Percentiles rank a stretch among this genome's conserved stretches.
Evolutionary conservation across 208 protist genomes (phyloP).

Genomic region (Wallacemonas sp.): DNA sequence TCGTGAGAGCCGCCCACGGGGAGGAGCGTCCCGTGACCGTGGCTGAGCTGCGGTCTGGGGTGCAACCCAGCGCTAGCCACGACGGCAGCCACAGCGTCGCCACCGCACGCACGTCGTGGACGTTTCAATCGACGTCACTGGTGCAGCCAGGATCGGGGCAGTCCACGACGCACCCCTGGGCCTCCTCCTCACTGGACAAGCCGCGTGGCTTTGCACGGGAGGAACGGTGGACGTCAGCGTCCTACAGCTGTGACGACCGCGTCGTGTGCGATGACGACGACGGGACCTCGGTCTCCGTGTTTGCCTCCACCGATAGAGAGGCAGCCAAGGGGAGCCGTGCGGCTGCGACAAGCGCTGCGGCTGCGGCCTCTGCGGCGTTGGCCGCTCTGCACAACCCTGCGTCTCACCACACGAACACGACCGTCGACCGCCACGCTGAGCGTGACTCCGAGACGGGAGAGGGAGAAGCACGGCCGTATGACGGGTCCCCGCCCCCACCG

Average conservation of each 20-base stretch:
- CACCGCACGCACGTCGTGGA: constrained; percentile 45
- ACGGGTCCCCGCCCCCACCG: background rate
- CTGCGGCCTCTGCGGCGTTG: constrained; percentile 3
- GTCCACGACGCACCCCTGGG: constrained; percentile 12
- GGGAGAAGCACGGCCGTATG: background rate
- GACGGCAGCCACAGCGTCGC: no score
- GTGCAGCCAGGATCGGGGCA: constrained; percentile 1
- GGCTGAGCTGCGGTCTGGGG: constrained; percentile 3
- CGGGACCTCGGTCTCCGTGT: no score
- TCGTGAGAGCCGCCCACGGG: background rate
- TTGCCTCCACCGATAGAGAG: no score
- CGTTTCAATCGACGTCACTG: constrained; percentile 34
- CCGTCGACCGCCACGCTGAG: background rate
- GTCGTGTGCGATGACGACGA: background rate
- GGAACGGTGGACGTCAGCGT: background rate
- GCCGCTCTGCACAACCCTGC: constrained; percentile 4
- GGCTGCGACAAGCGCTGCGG: background rate
- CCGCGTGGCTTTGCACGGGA: background rate
- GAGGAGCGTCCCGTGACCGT: background rate
- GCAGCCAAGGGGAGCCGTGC: background rate
- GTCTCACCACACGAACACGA: background rate
- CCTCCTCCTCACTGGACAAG: background rate
- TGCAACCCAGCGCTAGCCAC: background rate
- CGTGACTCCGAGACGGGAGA: background rate
- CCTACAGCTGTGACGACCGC: background rate